Conservation (phyloP, 805 yeast species). For the Ogataea haglerorum region DNA sequence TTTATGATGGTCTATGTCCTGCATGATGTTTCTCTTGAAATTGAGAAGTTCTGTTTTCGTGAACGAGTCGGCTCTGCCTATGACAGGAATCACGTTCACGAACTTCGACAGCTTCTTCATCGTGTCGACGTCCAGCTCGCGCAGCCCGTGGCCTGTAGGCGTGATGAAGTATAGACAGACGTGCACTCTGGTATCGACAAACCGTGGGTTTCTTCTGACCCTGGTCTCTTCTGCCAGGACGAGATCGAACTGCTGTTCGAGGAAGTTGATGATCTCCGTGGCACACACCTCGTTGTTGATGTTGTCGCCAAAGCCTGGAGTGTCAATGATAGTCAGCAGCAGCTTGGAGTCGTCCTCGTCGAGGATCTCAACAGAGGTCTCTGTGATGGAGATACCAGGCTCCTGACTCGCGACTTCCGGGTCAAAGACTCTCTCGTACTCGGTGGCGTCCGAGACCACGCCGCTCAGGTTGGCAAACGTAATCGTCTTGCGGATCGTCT, state of each 20-base stretch:
- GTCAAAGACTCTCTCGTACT: slow-evolving; percentile 58
- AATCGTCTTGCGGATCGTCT: slow-evolving; percentile 43
- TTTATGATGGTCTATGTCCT: slow-evolving; percentile 63
- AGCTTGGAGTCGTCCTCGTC: slow-evolving; percentile 61
- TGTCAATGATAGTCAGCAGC: slow-evolving; percentile 51
- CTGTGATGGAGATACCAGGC: slow-evolving; percentile 75
- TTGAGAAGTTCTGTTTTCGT: slow-evolving; percentile 53
- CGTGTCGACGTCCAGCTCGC: slow-evolving; percentile 67
- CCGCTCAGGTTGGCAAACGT: slow-evolving; percentile 61
- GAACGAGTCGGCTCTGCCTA: slow-evolving; percentile 70
- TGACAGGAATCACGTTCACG: slow-evolving; percentile 70
- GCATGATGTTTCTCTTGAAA: slow-evolving; percentile 57
- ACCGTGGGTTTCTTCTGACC: slow-evolving; percentile 80
- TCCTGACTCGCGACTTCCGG: slow-evolving; percentile 59
- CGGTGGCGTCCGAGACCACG: slow-evolving; percentile 49
- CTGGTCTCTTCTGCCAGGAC: slow-evolving; percentile 85
- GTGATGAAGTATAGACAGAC: slow-evolving; percentile 68
- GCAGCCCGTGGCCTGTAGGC: slow-evolving; percentile 73
- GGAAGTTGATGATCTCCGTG: slow-evolving; percentile 58
- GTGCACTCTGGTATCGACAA: slow-evolving; percentile 75
- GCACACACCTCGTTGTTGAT: slow-evolving; percentile 60
- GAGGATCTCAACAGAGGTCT: slow-evolving; percentile 54
- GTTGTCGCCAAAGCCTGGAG: slow-evolving; percentile 63
- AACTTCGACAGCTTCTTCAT: slow-evolving; percentile 70
- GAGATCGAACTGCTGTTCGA: slow-evolving; percentile 74